These are phyloP conservation scores for Phytophthora uliginosa DNA, from an alignment of 352 stramenopile genomes.

Conservation along the genomic window DNA sequence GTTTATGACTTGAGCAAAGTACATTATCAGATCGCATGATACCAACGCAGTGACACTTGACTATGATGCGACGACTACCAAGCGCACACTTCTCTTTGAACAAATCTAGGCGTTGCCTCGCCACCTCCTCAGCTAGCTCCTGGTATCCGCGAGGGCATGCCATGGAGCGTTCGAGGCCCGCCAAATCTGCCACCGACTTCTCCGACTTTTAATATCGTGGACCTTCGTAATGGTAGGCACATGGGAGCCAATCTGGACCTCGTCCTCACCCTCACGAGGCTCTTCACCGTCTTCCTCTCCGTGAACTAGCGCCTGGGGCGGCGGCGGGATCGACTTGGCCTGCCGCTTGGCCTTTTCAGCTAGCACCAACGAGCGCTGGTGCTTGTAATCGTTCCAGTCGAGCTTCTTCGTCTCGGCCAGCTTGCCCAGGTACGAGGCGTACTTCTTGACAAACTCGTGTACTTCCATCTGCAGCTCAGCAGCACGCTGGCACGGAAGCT, in stretches of 20 bases:
- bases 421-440: constrained; percentile 64
- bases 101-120: constrained; percentile 33
- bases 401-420: constrained; percentile 77
- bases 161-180: constrained; percentile 78
- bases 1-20: constrained; percentile 6
- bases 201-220: constrained; percentile 84
- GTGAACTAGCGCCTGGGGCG: constrained; percentile 9
- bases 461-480: constrained; percentile 80
- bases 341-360: constrained; percentile 46
- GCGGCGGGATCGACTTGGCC: constrained; percentile 19
- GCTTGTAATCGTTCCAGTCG: constrained; percentile 90
- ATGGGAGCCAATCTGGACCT: constrained; percentile 37
- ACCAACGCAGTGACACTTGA: constrained; percentile 13
- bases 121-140: constrained; percentile 54
- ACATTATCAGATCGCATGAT: not conserved
- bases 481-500: constrained; percentile 73
- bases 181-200: constrained; percentile 77
- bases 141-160: constrained; percentile 78
- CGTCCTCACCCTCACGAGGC: constrained; percentile 30
- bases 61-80: constrained; percentile 13
- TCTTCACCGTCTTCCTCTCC: constrained; percentile 33
- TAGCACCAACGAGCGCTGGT: constrained; percentile 56
- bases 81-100: constrained; percentile 6
- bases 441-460: constrained; percentile 84
- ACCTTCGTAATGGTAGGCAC: constrained; percentile 79